These are phyloP conservation scores for Ormosia emarginata DNA, from an alignment of 306 rosid genomes.

Conservation along the genomic window DNA sequence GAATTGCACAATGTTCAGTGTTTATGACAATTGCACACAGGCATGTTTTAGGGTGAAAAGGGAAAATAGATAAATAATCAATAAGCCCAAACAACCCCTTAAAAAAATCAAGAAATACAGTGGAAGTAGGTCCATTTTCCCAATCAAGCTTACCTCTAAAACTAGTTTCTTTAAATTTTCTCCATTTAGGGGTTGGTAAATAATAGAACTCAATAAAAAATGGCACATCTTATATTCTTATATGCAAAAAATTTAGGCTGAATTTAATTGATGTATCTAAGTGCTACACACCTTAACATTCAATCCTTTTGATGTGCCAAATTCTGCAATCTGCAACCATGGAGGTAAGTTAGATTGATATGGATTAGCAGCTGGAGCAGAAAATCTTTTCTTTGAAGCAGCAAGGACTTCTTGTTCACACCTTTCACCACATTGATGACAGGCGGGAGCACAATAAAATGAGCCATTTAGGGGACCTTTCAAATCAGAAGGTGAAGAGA, in stretches of 20 bases:
- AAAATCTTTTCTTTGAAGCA: conserved; percentile 40
- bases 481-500: conserved; percentile 74
- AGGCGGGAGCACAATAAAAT: conserved; percentile 38
- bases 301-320: too few relatives aligned
- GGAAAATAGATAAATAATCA: too few relatives aligned
- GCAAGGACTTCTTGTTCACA: conserved; percentile 54
- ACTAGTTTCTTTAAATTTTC: too few relatives aligned
- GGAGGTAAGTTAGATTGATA: too few relatives aligned
- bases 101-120: too few relatives aligned
- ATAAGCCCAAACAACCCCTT: too few relatives aligned
- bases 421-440: conserved; percentile 44
- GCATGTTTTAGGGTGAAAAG: neutral
- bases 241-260: too few relatives aligned
- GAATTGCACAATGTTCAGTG: neutral
- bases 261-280: too few relatives aligned
- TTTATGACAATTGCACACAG: neutral
- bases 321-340: too few relatives aligned
- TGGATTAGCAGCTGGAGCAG: conserved; percentile 45
- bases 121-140: neutral
- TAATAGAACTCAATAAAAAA: neutral
- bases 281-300: too few relatives aligned
- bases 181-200: neutral
- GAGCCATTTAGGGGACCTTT: too few relatives aligned
- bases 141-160: too few relatives aligned
- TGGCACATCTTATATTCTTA: neutral